These are phyloP conservation scores for Rhizopogon rudus DNA, from an alignment of 768 basidiomycete species.

Conservation along the genomic window DNA sequence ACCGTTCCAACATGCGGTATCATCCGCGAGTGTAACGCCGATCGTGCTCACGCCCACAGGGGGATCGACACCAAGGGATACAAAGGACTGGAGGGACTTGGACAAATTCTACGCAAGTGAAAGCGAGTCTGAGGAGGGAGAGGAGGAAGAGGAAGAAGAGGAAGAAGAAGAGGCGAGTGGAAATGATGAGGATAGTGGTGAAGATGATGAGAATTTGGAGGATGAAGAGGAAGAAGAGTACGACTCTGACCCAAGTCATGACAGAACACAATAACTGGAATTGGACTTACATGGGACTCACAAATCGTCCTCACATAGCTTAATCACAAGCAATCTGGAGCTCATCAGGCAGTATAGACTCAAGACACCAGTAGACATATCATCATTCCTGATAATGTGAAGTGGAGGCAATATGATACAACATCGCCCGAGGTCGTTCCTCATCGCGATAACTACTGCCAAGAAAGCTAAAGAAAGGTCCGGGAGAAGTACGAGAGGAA, in stretches of 20 bases:
- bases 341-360: no score
- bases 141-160: conserved; percentile 25
- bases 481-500: neutral
- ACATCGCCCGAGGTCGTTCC: no score
- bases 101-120: conserved; percentile 69
- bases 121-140: conserved; percentile 21
- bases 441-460: neutral
- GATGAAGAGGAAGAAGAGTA: conserved; percentile 16
- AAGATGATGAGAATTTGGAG: conserved; percentile 25
- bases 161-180: conserved; percentile 19
- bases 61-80: conserved; percentile 40
- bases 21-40: conserved; percentile 33
- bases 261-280: neutral
- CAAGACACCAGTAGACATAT: no score
- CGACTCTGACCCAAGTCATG: neutral
- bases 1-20: conserved; percentile 21
- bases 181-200: conserved; percentile 18
- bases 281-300: neutral
- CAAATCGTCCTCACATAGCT: no score
- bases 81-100: conserved; percentile 52
- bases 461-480: neutral
- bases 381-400: no score
- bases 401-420: no score
- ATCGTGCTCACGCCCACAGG: conserved; percentile 54
- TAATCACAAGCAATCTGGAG: neutral